A percentile compares a stretch with the other conserved stretches of the same genome.
These are phyloP conservation scores for Codiaeum variegatum DNA, from an alignment of 441 rosid genomes.

Conservation along the genomic window DNA sequence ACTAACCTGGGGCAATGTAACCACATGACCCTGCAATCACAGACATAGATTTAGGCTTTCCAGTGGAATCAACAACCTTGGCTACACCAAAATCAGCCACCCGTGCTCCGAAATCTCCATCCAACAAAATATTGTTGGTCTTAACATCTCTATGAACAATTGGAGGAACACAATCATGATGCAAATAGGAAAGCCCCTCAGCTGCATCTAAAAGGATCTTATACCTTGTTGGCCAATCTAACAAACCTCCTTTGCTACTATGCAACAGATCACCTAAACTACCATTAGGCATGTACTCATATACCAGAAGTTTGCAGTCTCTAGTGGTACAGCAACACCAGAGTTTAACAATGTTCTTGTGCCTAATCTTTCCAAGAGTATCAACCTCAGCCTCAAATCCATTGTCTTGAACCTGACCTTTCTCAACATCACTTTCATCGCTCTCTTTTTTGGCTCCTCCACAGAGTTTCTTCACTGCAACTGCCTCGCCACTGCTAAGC, in stretches of 20 bases:
- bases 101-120: slow-evolving; percentile 74
- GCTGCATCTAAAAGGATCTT: slow-evolving; percentile 82
- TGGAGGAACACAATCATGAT: slow-evolving; percentile 88
- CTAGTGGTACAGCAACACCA: slow-evolving; percentile 87
- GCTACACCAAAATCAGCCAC: slow-evolving; percentile 97
- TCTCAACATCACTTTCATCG: slow-evolving; percentile 51
- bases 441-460: slow-evolving; percentile 44
- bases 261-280: slow-evolving; percentile 94
- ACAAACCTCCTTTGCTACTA: slow-evolving; percentile 68
- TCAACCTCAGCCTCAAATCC: slow-evolving; percentile 82
- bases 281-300: slow-evolving; percentile 92
- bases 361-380: slow-evolving; percentile 93
- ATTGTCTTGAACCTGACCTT: slow-evolving; percentile 51
- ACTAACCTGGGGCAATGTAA: slow-evolving; percentile 95
- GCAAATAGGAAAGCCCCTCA: slow-evolving; percentile 89
- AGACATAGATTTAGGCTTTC: slow-evolving; percentile 87
- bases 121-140: slow-evolving; percentile 86
- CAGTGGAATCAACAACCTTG: slow-evolving; percentile 65
- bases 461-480: slow-evolving; percentile 94
- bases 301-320: slow-evolving; percentile 88
- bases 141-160: slow-evolving; percentile 96
- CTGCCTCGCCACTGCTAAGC: slow-evolving; percentile 66
- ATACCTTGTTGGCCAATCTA: slow-evolving; percentile 82
- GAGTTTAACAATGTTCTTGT: slow-evolving; percentile 90
- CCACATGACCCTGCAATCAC: slow-evolving; percentile 99